phyloP scores from a whole-genome alignment of 2,329 filamentous ascomycete genomes.

The Sporothrix phasma region DNA sequence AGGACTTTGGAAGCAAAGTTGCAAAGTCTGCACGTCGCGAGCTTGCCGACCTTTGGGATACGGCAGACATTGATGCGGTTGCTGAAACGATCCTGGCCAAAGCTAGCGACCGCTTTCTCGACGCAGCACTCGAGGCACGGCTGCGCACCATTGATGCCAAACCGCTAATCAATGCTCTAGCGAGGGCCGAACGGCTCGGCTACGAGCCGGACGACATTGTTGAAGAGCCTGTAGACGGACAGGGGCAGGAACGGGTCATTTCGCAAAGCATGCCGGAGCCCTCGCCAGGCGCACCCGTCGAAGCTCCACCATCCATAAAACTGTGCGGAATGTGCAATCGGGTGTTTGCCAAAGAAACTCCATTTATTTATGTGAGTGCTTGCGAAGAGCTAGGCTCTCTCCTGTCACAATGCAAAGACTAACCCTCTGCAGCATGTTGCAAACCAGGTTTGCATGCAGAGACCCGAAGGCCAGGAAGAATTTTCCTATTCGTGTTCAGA shows the following conservation, averaged over 20 bases:
- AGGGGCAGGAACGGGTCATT: slow-evolving; percentile 32
- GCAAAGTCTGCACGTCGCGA: slow-evolving; percentile 32
- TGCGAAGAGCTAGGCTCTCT: background rate
- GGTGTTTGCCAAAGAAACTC: slow-evolving; percentile 26
- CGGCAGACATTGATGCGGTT: slow-evolving; percentile 36
- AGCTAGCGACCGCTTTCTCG: slow-evolving; percentile 40
- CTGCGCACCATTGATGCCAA: slow-evolving; percentile 45
- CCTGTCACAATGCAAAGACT: background rate
- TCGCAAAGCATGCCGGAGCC: slow-evolving; percentile 11
- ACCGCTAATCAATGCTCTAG: slow-evolving; percentile 46
- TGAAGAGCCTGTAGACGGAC: slow-evolving; percentile 30
- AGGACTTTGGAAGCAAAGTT: slow-evolving; percentile 38
- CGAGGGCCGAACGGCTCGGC: slow-evolving; percentile 46
- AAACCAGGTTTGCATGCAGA: slow-evolving; percentile 13
- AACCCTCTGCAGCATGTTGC: slow-evolving; percentile 3
- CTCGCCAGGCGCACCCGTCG: background rate
- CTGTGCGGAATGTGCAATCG: slow-evolving; percentile 27
- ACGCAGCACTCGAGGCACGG: slow-evolving; percentile 41
- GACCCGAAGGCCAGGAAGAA: slow-evolving; percentile 20
- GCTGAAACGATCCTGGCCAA: slow-evolving; percentile 35
- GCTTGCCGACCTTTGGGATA: slow-evolving; percentile 32
- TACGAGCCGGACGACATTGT: slow-evolving; percentile 44
- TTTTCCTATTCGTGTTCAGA: slow-evolving; percentile 33
- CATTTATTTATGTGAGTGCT: slow-evolving; percentile 27
- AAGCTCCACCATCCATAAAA: background rate